Evolutionary conservation across 2,329 filamentous ascomycete species (phyloP), one percentile per base, ranked within the genome.

Genomic region (Mollisia scopiformis): DNA sequence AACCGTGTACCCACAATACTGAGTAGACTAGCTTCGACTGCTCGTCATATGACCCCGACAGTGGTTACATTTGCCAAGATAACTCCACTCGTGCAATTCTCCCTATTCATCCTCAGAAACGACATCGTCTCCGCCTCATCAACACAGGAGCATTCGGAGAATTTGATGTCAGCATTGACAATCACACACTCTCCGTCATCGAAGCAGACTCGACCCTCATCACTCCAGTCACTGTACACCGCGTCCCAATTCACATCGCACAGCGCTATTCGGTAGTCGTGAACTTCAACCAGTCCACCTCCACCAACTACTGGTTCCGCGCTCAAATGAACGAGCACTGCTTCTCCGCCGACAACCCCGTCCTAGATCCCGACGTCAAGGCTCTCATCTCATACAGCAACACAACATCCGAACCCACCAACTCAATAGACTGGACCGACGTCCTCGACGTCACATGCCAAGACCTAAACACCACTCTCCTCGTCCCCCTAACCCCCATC

Each of bases 211-310:
- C 50, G 6, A 62, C 60, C 7, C 43, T 64, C 13, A 60, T 64
- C 1, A 50, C 62, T 14, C 65, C 70, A 10, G 63, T 70, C 21
- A 62, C 66, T 5, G 65, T 68, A 30, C 69, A 70, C 51, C 62
- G 68, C 14, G 67, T 73, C 41, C 59, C 62, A n/a, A 62, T 68
- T 19, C 55, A 66, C 35, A 62, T 61, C 14, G 89, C 87, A 0
- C 89, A 92, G 74, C 83, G 89, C 46, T 83, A 80, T 69, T 78
- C 0, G 69, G 74, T 27, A 70, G 79, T 21, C 76, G 83, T 27
- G 90, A 85, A 68, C 86, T 87, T 75, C 80, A 91, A 68, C 78
- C 88, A 28, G 84, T 85, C 0, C 77, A 80, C 41, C 84, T 83
- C 77, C 13, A 84, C 77, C 14, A 78, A 81, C 55, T 87, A 84